Evolutionary conservation across 2,329 filamentous ascomycete genomes (phyloP).

Genomic region (Diplodia corticola): DNA sequence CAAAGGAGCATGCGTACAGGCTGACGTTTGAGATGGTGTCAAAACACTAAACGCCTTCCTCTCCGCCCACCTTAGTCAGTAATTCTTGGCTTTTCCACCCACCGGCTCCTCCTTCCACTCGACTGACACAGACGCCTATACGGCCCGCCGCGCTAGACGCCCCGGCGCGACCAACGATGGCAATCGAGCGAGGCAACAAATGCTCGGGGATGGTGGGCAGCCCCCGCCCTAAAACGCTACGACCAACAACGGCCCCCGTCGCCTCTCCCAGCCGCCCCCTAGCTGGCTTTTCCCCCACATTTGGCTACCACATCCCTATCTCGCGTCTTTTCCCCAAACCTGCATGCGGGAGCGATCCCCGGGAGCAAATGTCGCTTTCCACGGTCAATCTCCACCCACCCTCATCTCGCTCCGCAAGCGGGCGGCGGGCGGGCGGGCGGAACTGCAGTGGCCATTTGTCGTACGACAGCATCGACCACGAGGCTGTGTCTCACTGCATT

Average conservation of each 20-base stretch:
- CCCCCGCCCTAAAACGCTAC: background rate
- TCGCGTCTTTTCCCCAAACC: background rate
- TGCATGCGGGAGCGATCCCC: background rate
- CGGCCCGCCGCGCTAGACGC: background rate
- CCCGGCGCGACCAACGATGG: background rate
- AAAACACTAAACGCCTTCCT: background rate
- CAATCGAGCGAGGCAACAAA: background rate
- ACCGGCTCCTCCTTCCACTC: background rate
- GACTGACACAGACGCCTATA: background rate
- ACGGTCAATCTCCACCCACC: background rate
- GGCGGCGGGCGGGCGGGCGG: background rate
- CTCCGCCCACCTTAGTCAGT: background rate
- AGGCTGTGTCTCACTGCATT: background rate
- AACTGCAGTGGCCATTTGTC: background rate
- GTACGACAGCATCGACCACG: background rate
- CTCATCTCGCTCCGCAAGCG: background rate
- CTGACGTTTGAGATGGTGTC: background rate
- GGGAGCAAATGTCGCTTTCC: background rate
- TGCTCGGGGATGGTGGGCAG: background rate
- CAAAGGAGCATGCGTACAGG: background rate
- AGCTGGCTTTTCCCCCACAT: background rate
- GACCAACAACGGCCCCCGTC: background rate
- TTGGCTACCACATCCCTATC: background rate
- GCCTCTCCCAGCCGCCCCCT: background rate
- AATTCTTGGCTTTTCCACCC: background rate